Evolutionary conservation across 306 rosid genomes (phyloP), one percentile per base, ranked within the genome.

Genomic region (Dryas octopetala): DNA sequence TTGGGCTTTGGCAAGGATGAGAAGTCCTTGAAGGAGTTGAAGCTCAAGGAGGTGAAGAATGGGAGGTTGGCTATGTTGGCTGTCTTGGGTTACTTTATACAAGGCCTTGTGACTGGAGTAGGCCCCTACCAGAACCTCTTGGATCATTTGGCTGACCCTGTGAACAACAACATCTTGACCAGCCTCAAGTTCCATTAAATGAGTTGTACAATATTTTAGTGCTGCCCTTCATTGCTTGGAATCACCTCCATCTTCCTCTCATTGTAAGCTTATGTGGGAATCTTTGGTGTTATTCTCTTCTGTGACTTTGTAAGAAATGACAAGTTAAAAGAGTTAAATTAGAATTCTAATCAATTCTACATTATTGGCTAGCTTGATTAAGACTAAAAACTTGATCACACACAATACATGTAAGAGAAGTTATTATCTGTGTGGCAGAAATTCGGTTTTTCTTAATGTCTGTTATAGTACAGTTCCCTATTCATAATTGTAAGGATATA

Each of bases 61-160:
- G 98, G 97, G 16, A 90, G 98, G 80, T 76, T 95, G 88, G 98
- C 97, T 55, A 95, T 95, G 98, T 82, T 95, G 84, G 98, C 97
- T 1, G 76, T 95, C 0, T 82, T 91, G 93, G 98, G 98, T 64
- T 95, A 85, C 83, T 95, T 95, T 50, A 0, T 89, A 32, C 97
- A 95, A 71, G 98, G 54, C 17, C 93, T 81, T 63, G 93, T 91
- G 15, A 91, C 98, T 16, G 97, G 98, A 2, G 98, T 89, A 74
- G 98, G 98, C 9, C 98, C 98, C 3, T 91, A 9, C 86, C 97
- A 95, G 79, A 95, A 95, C 93, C 88, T 95, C 28, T 73, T 95
- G 60, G 97, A 95, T 60, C 98, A 95, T 57, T 82, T 95, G 61
- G 90, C 97, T 55, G 98, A 95, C 68, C 98, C 97, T 0, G 88